These are phyloP conservation scores for Wakefieldia striispora DNA, from an alignment of 768 basidiomycete genomes.

Conservation along the genomic window DNA sequence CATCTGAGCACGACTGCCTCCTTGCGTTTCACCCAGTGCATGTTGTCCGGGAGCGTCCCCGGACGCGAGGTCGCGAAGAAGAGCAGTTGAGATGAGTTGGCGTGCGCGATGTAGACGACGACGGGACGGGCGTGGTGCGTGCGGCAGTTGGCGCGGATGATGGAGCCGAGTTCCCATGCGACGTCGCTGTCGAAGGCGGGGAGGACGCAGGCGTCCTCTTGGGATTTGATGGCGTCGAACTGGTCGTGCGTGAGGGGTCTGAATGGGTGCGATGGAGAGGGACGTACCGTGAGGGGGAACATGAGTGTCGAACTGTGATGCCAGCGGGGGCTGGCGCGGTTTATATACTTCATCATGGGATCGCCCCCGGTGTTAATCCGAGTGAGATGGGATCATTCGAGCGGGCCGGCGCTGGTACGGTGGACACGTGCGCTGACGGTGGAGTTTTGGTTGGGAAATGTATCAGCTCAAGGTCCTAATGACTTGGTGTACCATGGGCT, in stretches of 20 bases:
- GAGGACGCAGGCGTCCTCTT: constrained; percentile 29
- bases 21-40: constrained; percentile 35
- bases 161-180: constrained; percentile 32
- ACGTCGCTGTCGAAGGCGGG: constrained; percentile 30
- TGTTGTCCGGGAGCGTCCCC: constrained; percentile 32
- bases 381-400: too few species aligned
- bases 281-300: constrained; percentile 11
- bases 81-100: constrained; percentile 28
- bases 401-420: too few species aligned
- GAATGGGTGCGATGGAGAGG: not conserved
- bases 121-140: constrained; percentile 18
- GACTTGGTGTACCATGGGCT: too few species aligned
- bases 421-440: too few species aligned
- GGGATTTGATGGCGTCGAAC: constrained; percentile 19
- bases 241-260: not conserved
- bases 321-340: too few species aligned
- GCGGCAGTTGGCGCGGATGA: constrained; percentile 22
- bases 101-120: constrained; percentile 30
- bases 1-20: constrained; percentile 31
- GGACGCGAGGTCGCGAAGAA: constrained; percentile 29
- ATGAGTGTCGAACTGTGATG: too few species aligned
- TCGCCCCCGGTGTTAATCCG: too few species aligned
- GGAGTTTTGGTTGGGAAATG: too few species aligned
- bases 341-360: too few species aligned
- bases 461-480: too few species aligned